A percentile compares a stretch with the other conserved stretches of the same genome.
phyloP scores from a whole-genome alignment of 495 filamentous ascomycete species.

The Neurospora hispaniola region DNA sequence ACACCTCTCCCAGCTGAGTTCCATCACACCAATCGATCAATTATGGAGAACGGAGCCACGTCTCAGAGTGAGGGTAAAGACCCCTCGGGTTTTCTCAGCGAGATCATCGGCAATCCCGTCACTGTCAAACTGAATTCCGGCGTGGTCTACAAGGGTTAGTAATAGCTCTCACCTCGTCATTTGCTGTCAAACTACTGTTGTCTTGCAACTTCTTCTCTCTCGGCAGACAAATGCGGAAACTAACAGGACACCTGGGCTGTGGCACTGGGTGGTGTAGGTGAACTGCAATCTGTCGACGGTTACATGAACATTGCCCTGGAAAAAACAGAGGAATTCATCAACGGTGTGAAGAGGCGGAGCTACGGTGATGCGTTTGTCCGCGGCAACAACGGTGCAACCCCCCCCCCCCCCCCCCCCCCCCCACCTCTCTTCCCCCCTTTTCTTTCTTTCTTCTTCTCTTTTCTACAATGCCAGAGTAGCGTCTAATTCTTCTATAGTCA shows the following conservation, averaged over 20 bases:
- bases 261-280: conserved; percentile 41
- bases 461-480: not conserved
- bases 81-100: conserved; percentile 78
- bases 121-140: conserved; percentile 95
- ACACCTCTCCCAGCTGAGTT: not conserved
- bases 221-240: not conserved
- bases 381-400: conserved; percentile 76
- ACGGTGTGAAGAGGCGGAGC: conserved; percentile 64
- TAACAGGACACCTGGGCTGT: not conserved
- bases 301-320: conserved; percentile 99
- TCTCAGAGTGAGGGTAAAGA: conserved; percentile 63
- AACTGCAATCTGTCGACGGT: conserved; percentile 95
- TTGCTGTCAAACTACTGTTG: not conserved
- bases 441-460: no score
- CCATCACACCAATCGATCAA: conserved; percentile 1
- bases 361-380: conserved; percentile 96
- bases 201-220: not conserved
- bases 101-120: conserved; percentile 86
- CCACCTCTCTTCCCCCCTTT: no score
- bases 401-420: no score
- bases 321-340: conserved; percentile 83
- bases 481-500: conserved; percentile 34
- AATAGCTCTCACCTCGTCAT: not conserved
- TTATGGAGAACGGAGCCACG: conserved; percentile 65
- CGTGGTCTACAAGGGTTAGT: conserved; percentile 83